Conservation (phyloP, 164 flowering plant species). For the Protea cynaroides region DNA sequence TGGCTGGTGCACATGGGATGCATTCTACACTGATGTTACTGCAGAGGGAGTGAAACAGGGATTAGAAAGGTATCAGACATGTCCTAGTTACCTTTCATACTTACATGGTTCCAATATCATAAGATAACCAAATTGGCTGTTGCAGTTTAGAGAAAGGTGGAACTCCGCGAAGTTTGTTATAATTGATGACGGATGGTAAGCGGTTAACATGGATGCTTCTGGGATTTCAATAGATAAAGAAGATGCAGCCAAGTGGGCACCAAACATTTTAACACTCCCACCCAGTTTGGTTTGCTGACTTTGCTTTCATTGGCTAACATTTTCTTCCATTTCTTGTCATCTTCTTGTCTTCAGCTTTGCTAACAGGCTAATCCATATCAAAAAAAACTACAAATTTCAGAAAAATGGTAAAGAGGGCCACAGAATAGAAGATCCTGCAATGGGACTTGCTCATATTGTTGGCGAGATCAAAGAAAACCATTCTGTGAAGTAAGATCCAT, state of each 20-base stretch:
- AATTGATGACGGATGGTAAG: constrained; percentile 95
- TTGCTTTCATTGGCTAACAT: neutral
- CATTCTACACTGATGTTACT: constrained; percentile 76
- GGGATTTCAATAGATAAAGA: constrained; percentile 32
- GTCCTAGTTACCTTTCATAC: neutral
- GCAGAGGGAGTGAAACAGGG: constrained; percentile 73
- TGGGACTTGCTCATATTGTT: constrained; percentile 63
- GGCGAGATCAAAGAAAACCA: constrained; percentile 55
- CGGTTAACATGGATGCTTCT: constrained; percentile 62
- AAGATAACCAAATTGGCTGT: neutral
- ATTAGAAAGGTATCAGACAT: constrained; percentile 42
- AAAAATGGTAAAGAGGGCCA: constrained; percentile 66
- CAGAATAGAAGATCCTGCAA: constrained; percentile 56
- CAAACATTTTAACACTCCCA: neutral
- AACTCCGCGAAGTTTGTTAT: constrained; percentile 68
- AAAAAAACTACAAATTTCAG: constrained; percentile 84
- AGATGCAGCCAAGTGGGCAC: constrained; percentile 68
- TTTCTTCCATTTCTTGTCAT: no score
- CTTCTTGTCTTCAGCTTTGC: constrained; percentile 52
- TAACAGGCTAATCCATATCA: constrained; percentile 60
- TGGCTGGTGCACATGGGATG: constrained; percentile 99
- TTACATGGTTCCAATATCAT: neutral
- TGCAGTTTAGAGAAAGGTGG: constrained; percentile 74
- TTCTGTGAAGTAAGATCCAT: constrained; percentile 45
- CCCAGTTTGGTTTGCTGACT: neutral